These are phyloP conservation scores for Citrus cavaleriei DNA, from an alignment of 345 rosid genomes.

Conservation along the genomic window DNA sequence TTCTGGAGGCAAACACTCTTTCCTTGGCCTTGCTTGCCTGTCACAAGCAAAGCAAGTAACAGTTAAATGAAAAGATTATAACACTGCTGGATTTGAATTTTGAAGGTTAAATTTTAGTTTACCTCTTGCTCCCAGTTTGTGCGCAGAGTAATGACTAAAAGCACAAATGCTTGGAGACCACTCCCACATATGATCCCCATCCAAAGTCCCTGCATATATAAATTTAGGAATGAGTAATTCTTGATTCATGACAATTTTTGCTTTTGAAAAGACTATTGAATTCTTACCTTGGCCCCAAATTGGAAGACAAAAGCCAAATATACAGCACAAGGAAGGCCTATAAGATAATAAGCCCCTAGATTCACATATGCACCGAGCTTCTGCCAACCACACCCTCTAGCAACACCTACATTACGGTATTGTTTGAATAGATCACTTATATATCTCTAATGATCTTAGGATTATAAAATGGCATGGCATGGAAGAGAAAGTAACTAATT, in stretches of 20 bases:
- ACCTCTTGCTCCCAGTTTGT: conserved; percentile 34
- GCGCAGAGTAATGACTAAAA: conserved; percentile 22
- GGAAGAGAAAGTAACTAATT: no score
- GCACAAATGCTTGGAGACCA: conserved; percentile 29
- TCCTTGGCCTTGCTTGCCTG: conserved; percentile 31
- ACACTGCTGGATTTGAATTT: neutral
- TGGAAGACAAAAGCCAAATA: conserved; percentile 27
- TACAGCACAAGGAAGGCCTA: conserved; percentile 30
- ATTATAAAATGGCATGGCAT: no score
- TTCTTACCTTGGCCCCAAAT: conserved; percentile 28
- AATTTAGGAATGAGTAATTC: neutral
- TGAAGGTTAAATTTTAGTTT: neutral
- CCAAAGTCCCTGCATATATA: conserved; percentile 33
- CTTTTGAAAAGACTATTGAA: neutral
- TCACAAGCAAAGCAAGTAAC: neutral
- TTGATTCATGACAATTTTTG: neutral
- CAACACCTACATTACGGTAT: conserved; percentile 17
- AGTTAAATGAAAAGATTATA: neutral
- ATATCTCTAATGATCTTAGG: no score
- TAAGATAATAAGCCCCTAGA: conserved; percentile 28
- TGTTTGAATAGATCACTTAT: no score
- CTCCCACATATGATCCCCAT: conserved; percentile 37
- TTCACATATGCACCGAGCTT: conserved; percentile 27
- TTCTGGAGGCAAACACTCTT: conserved; percentile 14
- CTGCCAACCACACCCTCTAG: conserved; percentile 45